Conservation (phyloP, 2,329 filamentous ascomycete genomes). For the Mycosphaerella arachidis region DNA sequence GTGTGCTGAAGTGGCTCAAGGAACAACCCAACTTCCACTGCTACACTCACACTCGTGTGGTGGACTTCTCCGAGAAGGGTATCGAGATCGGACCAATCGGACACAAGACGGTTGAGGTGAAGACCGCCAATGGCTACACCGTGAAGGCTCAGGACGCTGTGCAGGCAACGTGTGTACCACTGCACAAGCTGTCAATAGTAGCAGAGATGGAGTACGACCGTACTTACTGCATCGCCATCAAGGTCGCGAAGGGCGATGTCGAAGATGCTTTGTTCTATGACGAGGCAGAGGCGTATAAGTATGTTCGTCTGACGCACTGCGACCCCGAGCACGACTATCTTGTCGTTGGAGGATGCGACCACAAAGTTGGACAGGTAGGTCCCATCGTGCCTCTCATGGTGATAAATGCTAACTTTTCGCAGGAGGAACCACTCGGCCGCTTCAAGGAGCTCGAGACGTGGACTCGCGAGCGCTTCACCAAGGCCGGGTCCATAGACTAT, state of each 20-base stretch:
- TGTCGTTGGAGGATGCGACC: conserved; percentile 54
- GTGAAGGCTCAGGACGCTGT: conserved; percentile 49
- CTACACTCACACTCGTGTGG: conserved; percentile 49
- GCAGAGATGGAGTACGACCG: conserved; percentile 52
- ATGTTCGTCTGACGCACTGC: conserved; percentile 51
- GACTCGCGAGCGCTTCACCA: conserved; percentile 51
- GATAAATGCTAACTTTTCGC: conserved; percentile 41
- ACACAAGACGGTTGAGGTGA: conserved; percentile 44
- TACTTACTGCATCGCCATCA: conserved; percentile 55
- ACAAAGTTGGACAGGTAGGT: conserved; percentile 37
- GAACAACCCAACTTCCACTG: conserved; percentile 51
- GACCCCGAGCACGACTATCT: conserved; percentile 53
- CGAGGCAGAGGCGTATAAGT: conserved; percentile 52
- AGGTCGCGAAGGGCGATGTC: conserved; percentile 48
- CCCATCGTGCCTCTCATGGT: neutral
- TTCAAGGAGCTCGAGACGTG: conserved; percentile 52
- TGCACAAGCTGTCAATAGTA: conserved; percentile 53
- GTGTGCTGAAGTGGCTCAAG: conserved; percentile 49
- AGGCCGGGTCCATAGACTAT: conserved; percentile 50
- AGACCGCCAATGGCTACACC: conserved; percentile 45
- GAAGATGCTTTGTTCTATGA: conserved; percentile 56
- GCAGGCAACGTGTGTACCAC: conserved; percentile 52
- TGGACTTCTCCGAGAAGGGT: conserved; percentile 48
- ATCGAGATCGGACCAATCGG: conserved; percentile 43
- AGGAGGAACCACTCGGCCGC: conserved; percentile 39